Percentiles rank a stretch among this genome's conserved stretches.
phyloP scores from a whole-genome alignment of 2,329 filamentous ascomycete genomes.

The Sarocladium kiliense region DNA sequence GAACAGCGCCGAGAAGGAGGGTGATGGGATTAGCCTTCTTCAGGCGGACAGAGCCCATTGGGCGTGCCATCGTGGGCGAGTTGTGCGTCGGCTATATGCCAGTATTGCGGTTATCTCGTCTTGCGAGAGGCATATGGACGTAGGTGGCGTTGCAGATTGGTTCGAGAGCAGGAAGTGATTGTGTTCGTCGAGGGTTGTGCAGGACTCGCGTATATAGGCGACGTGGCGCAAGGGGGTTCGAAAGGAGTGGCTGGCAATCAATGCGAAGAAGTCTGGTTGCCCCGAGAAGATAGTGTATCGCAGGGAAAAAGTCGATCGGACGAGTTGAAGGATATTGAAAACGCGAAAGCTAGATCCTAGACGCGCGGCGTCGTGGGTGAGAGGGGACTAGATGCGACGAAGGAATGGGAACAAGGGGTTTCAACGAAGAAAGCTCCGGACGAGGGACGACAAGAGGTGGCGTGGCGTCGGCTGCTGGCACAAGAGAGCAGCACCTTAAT shows the following conservation, averaged over 20 bases:
- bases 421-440: neutral
- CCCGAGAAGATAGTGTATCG: neutral
- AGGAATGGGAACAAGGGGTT: slow-evolving; percentile 2
- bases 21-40: slow-evolving; percentile 77
- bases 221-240: neutral
- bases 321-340: neutral
- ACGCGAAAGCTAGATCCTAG: neutral
- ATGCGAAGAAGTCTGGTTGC: neutral
- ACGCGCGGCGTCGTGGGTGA: slow-evolving; percentile 3
- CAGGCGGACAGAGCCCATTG: slow-evolving; percentile 63
- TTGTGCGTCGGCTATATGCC: neutral
- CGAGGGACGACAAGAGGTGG: neutral
- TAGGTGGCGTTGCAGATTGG: neutral
- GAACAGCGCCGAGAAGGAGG: slow-evolving; percentile 62
- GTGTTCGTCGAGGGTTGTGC: neutral
- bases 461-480: no score
- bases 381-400: neutral
- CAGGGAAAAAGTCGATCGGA: neutral
- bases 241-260: slow-evolving; percentile 8
- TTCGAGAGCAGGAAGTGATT: neutral
- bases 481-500: no score
- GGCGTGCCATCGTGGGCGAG: slow-evolving; percentile 43
- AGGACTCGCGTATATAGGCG: neutral
- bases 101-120: neutral
- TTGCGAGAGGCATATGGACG: neutral